Evolutionary conservation across 345 rosid genomes (phyloP).

Genomic region (Eucalyptus shirleyi): DNA sequence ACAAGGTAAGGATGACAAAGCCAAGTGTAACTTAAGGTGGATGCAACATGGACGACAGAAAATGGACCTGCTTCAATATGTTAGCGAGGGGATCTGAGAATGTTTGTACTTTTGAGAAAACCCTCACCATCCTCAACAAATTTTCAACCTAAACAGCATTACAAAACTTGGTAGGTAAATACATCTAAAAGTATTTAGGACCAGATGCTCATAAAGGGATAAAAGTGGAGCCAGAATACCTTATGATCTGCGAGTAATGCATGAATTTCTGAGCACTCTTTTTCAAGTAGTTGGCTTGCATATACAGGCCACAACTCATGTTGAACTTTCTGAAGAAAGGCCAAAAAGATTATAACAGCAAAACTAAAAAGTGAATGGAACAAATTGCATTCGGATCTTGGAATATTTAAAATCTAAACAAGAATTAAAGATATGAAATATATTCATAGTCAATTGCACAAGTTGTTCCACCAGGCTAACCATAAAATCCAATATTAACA

Average conservation of each 20-base stretch:
- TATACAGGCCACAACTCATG: constrained; percentile 50
- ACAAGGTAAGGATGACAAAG: background rate
- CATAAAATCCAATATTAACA: background rate
- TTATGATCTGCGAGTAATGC: constrained; percentile 77
- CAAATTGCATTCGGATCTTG: background rate
- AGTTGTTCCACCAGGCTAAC: background rate
- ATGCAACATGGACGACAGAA: background rate
- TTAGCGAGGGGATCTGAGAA: constrained; percentile 68
- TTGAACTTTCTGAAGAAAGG: constrained; percentile 61
- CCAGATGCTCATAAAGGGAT: background rate
- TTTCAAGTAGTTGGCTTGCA: constrained; percentile 62
- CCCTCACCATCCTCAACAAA: constrained; percentile 86
- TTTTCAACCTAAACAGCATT: constrained; percentile 46
- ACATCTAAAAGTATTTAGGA: background rate
- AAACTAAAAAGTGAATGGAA: background rate
- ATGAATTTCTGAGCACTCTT: constrained; percentile 79
- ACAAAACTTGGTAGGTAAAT: background rate
- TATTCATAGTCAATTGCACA: background rate
- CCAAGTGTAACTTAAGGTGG: background rate
- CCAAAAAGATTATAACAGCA: background rate
- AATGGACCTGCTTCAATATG: constrained; percentile 70
- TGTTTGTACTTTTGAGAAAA: constrained; percentile 42
- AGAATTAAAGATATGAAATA: background rate
- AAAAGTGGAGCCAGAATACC: constrained; percentile 13
- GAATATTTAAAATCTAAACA: background rate